Evolutionary conservation across 2,329 filamentous ascomycete genomes (phyloP).

Genomic region (Alternaria consortialis): DNA sequence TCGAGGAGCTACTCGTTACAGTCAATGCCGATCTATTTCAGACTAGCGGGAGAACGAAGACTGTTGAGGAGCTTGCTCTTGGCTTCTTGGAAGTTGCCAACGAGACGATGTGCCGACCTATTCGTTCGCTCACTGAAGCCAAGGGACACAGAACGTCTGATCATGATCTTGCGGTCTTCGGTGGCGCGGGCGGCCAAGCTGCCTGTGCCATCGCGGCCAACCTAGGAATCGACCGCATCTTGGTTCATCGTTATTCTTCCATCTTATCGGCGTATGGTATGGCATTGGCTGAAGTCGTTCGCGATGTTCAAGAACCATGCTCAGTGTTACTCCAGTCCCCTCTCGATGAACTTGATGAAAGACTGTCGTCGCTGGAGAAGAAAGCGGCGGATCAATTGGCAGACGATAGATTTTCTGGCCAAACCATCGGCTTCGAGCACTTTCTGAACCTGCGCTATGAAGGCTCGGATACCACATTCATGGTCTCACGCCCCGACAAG

Average conservation of each 20-base stretch:
- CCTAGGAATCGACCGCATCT: constrained; percentile 55
- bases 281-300: constrained; percentile 54
- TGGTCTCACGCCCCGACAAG: constrained; percentile 48
- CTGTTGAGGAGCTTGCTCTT: constrained; percentile 19
- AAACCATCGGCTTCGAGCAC: constrained; percentile 35
- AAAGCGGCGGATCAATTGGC: constrained; percentile 68
- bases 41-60: constrained; percentile 39
- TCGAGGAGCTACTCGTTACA: constrained; percentile 53
- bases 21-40: constrained; percentile 51
- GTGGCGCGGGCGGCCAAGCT: constrained; percentile 55
- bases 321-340: constrained; percentile 38
- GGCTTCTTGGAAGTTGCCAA: constrained; percentile 35
- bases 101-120: constrained; percentile 42
- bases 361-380: constrained; percentile 71
- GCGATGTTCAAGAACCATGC: constrained; percentile 52
- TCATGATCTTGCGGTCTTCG: constrained; percentile 41
- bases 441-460: constrained; percentile 58
- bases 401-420: constrained; percentile 70
- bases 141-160: constrained; percentile 31
- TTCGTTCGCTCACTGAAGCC: constrained; percentile 39
- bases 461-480: constrained; percentile 56
- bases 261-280: constrained; percentile 56
- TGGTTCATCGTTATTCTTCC: constrained; percentile 58
- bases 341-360: constrained; percentile 5
- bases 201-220: constrained; percentile 56